phyloP scores from a whole-genome alignment of 2,329 filamentous ascomycete genomes.

The Colletotrichum tropicale region DNA sequence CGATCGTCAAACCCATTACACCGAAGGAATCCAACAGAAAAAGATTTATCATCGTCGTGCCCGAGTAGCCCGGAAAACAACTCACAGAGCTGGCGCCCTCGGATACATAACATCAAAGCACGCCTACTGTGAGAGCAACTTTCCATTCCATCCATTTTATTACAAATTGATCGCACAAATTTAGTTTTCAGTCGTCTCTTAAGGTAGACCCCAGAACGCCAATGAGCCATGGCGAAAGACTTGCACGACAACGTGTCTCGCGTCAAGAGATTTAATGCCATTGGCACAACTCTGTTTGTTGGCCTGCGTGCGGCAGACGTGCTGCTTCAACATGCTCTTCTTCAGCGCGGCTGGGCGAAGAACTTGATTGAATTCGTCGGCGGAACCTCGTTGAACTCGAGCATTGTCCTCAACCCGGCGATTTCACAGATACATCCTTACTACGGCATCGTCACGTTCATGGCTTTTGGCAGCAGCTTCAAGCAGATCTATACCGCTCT shows the following conservation, averaged over 20 bases:
- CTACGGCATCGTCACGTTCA: neutral
- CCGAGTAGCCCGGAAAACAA: too few species aligned
- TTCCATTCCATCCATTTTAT: neutral
- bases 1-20: accelerated
- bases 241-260: neutral
- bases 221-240: neutral
- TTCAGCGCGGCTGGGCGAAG: neutral
- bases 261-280: neutral
- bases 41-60: neutral
- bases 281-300: neutral
- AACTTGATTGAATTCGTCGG: neutral
- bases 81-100: too few species aligned
- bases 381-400: accelerated
- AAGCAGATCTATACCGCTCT: neutral
- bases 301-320: neutral
- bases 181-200: accelerated
- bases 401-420: neutral
- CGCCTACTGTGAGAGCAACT: neutral
- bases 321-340: neutral
- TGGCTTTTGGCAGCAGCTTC: neutral
- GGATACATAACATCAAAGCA: too few species aligned
- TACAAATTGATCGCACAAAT: neutral
- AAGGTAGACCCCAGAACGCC: neutral
- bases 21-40: neutral
- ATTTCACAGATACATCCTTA: neutral